phyloP scores from a whole-genome alignment of 108 stramenopile species.

The Skeletonema costatum region DNA sequence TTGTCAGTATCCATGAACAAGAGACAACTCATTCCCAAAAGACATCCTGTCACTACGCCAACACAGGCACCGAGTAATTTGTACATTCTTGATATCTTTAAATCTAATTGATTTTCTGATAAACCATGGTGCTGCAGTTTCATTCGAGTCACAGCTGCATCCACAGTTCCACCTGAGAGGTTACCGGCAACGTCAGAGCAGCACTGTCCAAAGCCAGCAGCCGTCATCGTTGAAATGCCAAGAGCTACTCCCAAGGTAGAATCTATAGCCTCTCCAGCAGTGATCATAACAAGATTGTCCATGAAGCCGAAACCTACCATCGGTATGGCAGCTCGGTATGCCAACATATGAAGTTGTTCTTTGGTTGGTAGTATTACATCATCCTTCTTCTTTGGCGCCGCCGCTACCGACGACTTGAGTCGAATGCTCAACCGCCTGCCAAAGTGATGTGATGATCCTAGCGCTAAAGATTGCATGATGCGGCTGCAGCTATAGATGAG shows the following conservation, averaged over 20 bases:
- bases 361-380: constrained; percentile 21
- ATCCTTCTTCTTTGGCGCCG: not conserved
- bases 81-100: constrained; percentile 33
- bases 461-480: not conserved
- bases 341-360: constrained; percentile 50
- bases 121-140: constrained; percentile 64
- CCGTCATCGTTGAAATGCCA: constrained; percentile 83
- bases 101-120: constrained; percentile 57
- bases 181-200: constrained; percentile 58
- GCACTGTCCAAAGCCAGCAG: constrained; percentile 80
- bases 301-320: constrained; percentile 92
- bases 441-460: not conserved
- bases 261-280: constrained; percentile 86
- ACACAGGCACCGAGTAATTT: constrained; percentile 65
- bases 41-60: constrained; percentile 82
- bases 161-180: constrained; percentile 60
- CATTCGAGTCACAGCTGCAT: constrained; percentile 54
- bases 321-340: constrained; percentile 56
- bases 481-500: no score
- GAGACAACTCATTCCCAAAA: constrained; percentile 83
- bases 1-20: constrained; percentile 82
- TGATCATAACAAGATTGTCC: constrained; percentile 91
- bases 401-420: not conserved
- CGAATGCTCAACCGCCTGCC: not conserved
- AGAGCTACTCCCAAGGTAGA: constrained; percentile 72